Conservation (phyloP, 495 filamentous ascomycete genomes). For the Corynascus novoguineensis region DNA sequence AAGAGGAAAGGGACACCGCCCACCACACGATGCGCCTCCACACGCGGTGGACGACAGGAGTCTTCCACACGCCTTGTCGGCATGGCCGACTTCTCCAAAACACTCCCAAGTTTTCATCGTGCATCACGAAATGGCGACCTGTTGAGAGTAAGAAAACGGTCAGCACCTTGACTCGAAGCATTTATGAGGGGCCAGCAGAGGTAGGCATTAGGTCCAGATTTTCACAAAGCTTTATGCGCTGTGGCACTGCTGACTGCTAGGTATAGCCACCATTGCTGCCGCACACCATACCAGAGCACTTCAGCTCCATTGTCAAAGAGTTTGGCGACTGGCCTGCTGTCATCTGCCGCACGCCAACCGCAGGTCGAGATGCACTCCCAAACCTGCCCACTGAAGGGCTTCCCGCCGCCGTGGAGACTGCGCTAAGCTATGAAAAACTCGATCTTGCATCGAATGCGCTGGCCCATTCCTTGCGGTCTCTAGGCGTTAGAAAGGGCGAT, state of each 20-base stretch:
- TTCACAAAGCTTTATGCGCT: neutral
- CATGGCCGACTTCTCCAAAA: neutral
- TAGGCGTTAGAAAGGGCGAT: conserved; percentile 79
- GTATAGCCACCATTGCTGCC: conserved; percentile 28
- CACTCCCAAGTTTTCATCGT: neutral
- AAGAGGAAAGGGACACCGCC: neutral
- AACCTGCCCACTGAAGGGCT: conserved; percentile 10
- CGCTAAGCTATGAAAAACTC: conserved; percentile 66
- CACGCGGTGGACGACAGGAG: neutral
- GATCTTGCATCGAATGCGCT: conserved; percentile 72
- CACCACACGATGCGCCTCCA: conserved; percentile 6
- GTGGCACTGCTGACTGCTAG: neutral
- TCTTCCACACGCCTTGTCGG: neutral
- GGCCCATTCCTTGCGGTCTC: conserved; percentile 62
- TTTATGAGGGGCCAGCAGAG: conserved; percentile 23
- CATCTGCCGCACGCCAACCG: conserved; percentile 36
- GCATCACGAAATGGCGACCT: neutral
- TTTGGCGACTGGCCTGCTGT: conserved; percentile 70
- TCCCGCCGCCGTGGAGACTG: conserved; percentile 35
- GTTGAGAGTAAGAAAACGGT: neutral
- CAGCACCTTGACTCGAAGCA: conserved; percentile 19
- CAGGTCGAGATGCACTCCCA: conserved; percentile 11
- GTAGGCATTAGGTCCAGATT: conserved; percentile 1
- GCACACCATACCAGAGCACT: conserved; percentile 74
- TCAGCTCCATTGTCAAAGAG: conserved; percentile 50